Conservation (phyloP, 78 protist genomes). For the Dictyostelium capitatum region DNA sequence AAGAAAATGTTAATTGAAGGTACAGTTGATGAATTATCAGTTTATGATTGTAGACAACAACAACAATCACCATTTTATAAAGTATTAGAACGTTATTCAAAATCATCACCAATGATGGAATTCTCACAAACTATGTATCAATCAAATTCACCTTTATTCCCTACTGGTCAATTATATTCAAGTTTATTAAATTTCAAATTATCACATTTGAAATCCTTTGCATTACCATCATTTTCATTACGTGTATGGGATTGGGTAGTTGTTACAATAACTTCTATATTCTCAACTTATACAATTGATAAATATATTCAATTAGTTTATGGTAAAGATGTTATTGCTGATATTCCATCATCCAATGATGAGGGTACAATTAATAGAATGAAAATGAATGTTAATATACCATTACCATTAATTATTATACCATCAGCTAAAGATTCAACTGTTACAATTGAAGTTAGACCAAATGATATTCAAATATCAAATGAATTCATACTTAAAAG, state of each 20-base stretch:
- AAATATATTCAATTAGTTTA: neutral
- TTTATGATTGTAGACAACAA: constrained; percentile 24
- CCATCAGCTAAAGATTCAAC: neutral
- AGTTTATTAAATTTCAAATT: constrained; percentile 39
- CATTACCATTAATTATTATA: constrained; percentile 1
- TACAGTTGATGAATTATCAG: constrained; percentile 5
- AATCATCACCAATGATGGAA: constrained; percentile 26
- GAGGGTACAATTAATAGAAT: neutral
- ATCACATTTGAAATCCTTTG: constrained; percentile 10
- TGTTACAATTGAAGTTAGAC: neutral
- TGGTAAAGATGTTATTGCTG: neutral
- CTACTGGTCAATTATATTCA: constrained; percentile 6
- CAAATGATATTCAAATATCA: neutral
- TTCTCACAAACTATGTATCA: constrained; percentile 15
- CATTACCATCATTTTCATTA: constrained; percentile 35
- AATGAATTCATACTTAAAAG: neutral
- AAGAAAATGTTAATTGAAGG: constrained; percentile 68
- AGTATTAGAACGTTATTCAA: neutral
- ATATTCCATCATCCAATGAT: neutral
- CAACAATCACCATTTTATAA: neutral
- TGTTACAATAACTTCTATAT: constrained; percentile 24
- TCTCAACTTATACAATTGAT: constrained; percentile 41
- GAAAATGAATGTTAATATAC: constrained; percentile 53
- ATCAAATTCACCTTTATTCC: constrained; percentile 6
- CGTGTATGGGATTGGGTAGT: constrained; percentile 69